Percentiles rank a stretch among this genome's conserved stretches.
Evolutionary conservation across 352 stramenopile species (phyloP).

Genomic region (Pythium volutum): DNA sequence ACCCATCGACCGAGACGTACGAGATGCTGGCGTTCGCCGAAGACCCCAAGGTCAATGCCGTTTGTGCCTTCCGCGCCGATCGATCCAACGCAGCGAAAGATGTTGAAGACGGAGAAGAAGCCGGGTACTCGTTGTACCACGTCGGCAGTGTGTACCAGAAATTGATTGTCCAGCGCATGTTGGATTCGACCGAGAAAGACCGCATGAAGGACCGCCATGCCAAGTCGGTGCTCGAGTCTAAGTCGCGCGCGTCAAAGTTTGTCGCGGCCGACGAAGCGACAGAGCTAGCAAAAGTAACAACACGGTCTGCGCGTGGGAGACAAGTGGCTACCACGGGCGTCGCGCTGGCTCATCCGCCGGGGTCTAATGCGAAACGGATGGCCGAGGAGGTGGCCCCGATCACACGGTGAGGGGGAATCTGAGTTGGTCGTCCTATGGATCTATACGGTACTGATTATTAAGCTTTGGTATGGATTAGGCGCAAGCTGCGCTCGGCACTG

Average conservation of each 20-base stretch:
- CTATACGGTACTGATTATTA: background rate
- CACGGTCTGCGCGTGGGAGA: background rate
- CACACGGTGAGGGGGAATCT: slow-evolving; percentile 12
- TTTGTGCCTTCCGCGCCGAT: slow-evolving; percentile 52
- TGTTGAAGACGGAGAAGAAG: background rate
- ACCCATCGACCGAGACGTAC: slow-evolving; percentile 38
- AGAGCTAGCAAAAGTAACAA: background rate
- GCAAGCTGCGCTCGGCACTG: slow-evolving; percentile 14
- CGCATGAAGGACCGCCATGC: slow-evolving; percentile 81
- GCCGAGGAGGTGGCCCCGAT: background rate
- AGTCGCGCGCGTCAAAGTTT: slow-evolving; percentile 64
- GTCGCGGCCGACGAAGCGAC: slow-evolving; percentile 28
- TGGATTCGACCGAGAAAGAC: slow-evolving; percentile 72
- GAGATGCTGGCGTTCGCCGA: slow-evolving; percentile 77
- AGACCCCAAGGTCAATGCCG: slow-evolving; percentile 61
- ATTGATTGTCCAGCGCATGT: slow-evolving; percentile 72
- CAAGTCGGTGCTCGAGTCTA: slow-evolving; percentile 68
- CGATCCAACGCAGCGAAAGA: background rate
- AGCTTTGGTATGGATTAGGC: slow-evolving; percentile 3
- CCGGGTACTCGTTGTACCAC: slow-evolving; percentile 53
- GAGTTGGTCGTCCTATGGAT: background rate
- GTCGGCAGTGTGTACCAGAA: slow-evolving; percentile 72
- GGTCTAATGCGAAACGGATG: background rate
- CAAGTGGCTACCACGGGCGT: background rate
- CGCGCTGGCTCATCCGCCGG: background rate